These are phyloP conservation scores for Trypanosoma melophagium DNA, from an alignment of 208 protist genomes.

Conservation along the genomic window DNA sequence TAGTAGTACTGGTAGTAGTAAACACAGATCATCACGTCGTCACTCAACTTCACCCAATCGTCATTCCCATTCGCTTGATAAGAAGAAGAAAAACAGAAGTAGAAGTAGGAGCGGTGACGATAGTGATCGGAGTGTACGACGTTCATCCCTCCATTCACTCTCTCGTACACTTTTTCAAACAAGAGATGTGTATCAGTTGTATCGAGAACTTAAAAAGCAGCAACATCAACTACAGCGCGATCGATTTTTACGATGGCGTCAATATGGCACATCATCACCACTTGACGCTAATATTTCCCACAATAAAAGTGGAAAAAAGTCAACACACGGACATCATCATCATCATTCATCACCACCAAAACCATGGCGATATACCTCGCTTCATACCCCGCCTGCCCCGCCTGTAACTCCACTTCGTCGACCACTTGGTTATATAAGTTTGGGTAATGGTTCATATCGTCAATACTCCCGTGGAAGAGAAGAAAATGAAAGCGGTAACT, in stretches of 20 bases:
- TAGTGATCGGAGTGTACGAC: not conserved
- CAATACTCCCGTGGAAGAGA: not conserved
- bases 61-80: not conserved
- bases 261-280: not conserved
- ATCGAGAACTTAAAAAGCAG: slow-evolving; percentile 21
- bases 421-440: slow-evolving; percentile 66
- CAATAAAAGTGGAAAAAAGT: not conserved
- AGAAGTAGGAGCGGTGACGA: not conserved
- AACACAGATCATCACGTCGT: not conserved
- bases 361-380: slow-evolving; percentile 55
- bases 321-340: not conserved
- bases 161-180: slow-evolving; percentile 12
- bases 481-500: not conserved
- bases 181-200: slow-evolving; percentile 25
- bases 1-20: not conserved
- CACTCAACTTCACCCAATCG: not conserved
- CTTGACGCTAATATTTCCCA: not conserved
- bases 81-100: not conserved
- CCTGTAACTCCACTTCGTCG: slow-evolving; percentile 41
- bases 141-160: not conserved
- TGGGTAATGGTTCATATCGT: slow-evolving; percentile 49
- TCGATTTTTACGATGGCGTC: slow-evolving; percentile 7
- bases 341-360: not conserved
- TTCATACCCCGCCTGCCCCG: slow-evolving; percentile 25
- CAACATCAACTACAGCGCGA: slow-evolving; percentile 9